Conservation (phyloP, 2,329 filamentous ascomycete genomes). For the Aspergillus intermedius region DNA sequence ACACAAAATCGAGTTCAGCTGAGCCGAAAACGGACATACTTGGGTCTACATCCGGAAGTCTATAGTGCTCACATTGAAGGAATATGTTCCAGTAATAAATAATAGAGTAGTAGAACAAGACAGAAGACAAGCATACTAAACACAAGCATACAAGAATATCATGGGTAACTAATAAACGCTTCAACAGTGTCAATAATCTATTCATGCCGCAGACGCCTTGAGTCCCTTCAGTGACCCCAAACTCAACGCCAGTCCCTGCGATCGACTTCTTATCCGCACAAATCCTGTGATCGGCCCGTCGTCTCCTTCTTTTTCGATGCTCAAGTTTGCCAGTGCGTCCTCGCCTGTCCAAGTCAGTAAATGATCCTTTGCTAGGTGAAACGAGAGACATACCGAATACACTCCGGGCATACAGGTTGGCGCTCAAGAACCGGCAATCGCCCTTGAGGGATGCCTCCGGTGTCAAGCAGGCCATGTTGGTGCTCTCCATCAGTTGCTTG, state of each 20-base stretch:
- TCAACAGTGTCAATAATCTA: conserved; percentile 20
- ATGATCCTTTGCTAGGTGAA: neutral
- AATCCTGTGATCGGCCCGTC: conserved; percentile 95
- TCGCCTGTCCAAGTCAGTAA: conserved; percentile 59
- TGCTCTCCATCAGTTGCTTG: conserved; percentile 90
- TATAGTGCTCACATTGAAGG: too few relatives aligned
- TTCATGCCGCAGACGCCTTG: conserved; percentile 56
- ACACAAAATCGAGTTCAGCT: too few relatives aligned
- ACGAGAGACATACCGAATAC: conserved; percentile 75
- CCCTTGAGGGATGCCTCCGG: conserved; percentile 94
- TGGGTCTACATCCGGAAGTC: too few relatives aligned
- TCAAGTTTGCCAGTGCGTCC: conserved; percentile 94
- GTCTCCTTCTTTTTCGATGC: conserved; percentile 95
- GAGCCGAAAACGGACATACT: too few relatives aligned
- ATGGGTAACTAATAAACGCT: conserved; percentile 26
- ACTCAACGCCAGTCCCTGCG: conserved; percentile 88
- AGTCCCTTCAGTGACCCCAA: conserved; percentile 90
- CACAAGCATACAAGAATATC: conserved; percentile 18
- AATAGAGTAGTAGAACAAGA: conserved; percentile 5
- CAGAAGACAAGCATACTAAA: conserved; percentile 11
- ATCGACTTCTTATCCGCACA: conserved; percentile 93
- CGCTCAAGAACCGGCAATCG: conserved; percentile 95
- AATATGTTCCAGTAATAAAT: too few relatives aligned
- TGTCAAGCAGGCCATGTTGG: conserved; percentile 97
- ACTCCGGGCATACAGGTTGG: conserved; percentile 91